Base-by-base conservation (phyloP, 768 basidiomycete genomes). In the Pulveroboletus frians region DNA sequence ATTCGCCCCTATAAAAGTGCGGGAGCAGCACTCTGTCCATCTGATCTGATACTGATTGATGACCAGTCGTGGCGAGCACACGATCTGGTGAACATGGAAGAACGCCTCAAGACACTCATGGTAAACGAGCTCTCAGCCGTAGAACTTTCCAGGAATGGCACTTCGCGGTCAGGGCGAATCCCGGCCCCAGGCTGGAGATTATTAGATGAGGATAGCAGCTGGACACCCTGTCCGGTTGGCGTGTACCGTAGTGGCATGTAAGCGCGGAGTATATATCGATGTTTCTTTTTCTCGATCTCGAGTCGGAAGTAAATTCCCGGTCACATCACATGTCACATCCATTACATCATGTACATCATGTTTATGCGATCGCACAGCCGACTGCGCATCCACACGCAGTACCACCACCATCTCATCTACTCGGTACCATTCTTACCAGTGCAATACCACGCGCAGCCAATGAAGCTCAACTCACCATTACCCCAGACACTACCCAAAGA, bases 181-280 rank as follows among this genome's bases (percentile, higher is more conserved):
- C 29, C 44, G 21, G 47, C 49, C 42, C 7, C 23, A 30, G 87
- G 85, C 18, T 89, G 88, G 85, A 71, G 70, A 43, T 47, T 72
- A 36, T 66, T 83, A 11, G 68, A 73, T 26, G 62, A 62, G 18
- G 65, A 54, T 15, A 68, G 67, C 14, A 64, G 65, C 32, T 88
- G 88, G 88, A 73, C 69, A 53, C 74, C 81, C 3, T 83, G 79
- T 59, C 86, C 88, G 5, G 83, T 90, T 39, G 88, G 88, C 9
- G 72, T 85, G 43, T 77, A 71, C 51, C 55, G 20, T 45, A 44
- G 30, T 53, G 37, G 21, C 27, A 43, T 38, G 47, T 60, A 51
- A 10, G 9, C 34, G 18, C 14, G 18, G 23, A 14, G 18, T 39
- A 26, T n/a, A n/a, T n/a, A n/a, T n/a, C n/a, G n/a, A n/a, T n/a